Evolutionary conservation across 2,329 filamentous ascomycete species (phyloP).

Genomic region (Aschersonia sp.): DNA sequence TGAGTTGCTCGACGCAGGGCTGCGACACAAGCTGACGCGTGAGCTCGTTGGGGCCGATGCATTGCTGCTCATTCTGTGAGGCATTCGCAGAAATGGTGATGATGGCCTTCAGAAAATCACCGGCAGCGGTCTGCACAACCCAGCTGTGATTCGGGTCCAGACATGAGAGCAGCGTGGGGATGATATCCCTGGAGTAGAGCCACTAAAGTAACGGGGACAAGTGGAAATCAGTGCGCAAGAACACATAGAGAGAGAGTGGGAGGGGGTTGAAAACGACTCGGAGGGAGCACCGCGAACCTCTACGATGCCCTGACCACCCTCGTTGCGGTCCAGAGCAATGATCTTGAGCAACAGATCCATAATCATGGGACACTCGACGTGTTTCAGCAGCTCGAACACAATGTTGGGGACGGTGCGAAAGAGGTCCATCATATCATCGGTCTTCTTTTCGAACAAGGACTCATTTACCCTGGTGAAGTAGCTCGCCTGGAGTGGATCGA

Average conservation of each 20-base stretch:
- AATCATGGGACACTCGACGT: slow-evolving; percentile 94
- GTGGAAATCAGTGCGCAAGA: neutral
- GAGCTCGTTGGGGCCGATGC: slow-evolving; percentile 93
- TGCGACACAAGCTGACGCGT: slow-evolving; percentile 89
- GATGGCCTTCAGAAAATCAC: slow-evolving; percentile 96
- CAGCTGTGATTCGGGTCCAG: slow-evolving; percentile 73
- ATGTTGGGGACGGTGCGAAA: slow-evolving; percentile 74
- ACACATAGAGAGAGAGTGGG: neutral
- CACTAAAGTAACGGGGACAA: slow-evolving; percentile 39
- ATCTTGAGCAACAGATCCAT: slow-evolving; percentile 97
- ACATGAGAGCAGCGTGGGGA: slow-evolving; percentile 76
- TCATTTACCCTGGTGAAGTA: slow-evolving; percentile 99
- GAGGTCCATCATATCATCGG: slow-evolving; percentile 87
- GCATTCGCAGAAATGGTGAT: slow-evolving; percentile 98
- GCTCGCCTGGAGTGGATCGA: slow-evolving; percentile 86
- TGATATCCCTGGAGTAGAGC: slow-evolving; percentile 79
- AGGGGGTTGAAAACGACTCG: slow-evolving; percentile 1
- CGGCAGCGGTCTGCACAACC: slow-evolving; percentile 89
- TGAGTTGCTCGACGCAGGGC: slow-evolving; percentile 69
- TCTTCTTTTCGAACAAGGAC: slow-evolving; percentile 94
- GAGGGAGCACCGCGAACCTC: slow-evolving; percentile 46
- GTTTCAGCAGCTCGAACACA: slow-evolving; percentile 72
- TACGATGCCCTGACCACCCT: slow-evolving; percentile 82
- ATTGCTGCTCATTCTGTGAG: slow-evolving; percentile 96
- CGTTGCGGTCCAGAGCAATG: slow-evolving; percentile 85